Evolutionary conservation across 1,139 yeast genomes (phyloP), one percentile per base, ranked within the genome.

Genomic region (Saccharomycopsis phalli): DNA sequence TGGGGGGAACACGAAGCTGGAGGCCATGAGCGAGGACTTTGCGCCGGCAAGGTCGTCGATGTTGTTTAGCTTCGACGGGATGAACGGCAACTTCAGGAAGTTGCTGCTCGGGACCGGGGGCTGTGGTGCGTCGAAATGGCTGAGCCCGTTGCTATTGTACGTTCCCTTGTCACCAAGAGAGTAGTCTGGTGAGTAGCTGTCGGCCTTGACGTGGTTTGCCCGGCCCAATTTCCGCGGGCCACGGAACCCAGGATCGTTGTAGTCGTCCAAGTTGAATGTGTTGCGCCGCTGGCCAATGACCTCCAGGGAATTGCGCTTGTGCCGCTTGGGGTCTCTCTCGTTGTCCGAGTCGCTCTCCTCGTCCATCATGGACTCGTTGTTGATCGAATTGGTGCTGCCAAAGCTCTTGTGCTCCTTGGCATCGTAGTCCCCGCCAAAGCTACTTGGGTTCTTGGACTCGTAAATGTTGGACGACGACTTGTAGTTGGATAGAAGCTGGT

Each of bases 401-500:
- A 4, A 36, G 27, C 34, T 38, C 36, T 13, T 31, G 33, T 42
- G 41, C 18, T 23, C 36, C 18, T 2, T 30, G 11, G 45, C 33
- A 36, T 50, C 47, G 20, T 47, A 32, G 49, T 55, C 46, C 55
- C 59, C 50, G 10, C 62, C 62, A 40, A 56, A 61, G 44, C 32
- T 39, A 6, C 40, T 30, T n/a, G 54, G 60, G 10, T 53, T 57
- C 5, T 51, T 52, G 16, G 50, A 42, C 26, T 51, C 49, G 18
- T 53, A 56, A 27, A 53, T 55, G 14, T 48, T 51, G 17, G 45
- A 34, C 10, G 29, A 14, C 25, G 60, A 57, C 36, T 68, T 63
- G 57, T 79, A 84, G 37, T 67, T 66, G 10, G 68, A 63, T 34
- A 87, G 59, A 34, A 88, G 61, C 38, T 78, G 79, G 23, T 70